These are phyloP conservation scores for Sclerotinia minor DNA, from an alignment of 2,329 filamentous ascomycete species.

Conservation along the genomic window DNA sequence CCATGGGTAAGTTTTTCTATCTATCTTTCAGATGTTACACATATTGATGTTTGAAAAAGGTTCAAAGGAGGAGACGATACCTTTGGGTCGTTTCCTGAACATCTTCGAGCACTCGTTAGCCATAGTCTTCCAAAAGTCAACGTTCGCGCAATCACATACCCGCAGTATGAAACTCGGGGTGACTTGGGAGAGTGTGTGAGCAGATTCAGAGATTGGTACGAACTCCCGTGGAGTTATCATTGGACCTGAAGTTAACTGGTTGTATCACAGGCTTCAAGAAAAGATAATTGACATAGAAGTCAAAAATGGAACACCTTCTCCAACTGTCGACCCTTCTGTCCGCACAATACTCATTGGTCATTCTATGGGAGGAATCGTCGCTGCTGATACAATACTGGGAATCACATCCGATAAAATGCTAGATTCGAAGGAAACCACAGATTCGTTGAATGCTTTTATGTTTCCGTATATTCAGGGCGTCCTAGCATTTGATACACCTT, in stretches of 20 bases:
- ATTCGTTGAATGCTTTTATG: constrained; percentile 63
- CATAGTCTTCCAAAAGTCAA: constrained; percentile 67
- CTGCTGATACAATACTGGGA: constrained; percentile 79
- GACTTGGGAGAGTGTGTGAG: constrained; percentile 70
- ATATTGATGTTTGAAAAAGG: constrained; percentile 19
- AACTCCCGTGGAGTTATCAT: not conserved
- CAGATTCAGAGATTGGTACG: constrained; percentile 72
- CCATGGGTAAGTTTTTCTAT: constrained; percentile 71
- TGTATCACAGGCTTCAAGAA: constrained; percentile 68
- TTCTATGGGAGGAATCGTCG: constrained; percentile 92
- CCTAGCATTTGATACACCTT: constrained; percentile 93
- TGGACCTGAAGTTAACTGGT: constrained; percentile 16
- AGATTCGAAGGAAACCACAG: constrained; percentile 26
- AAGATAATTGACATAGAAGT: constrained; percentile 95
- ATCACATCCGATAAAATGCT: constrained; percentile 48
- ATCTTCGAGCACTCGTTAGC: constrained; percentile 65
- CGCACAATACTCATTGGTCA: constrained; percentile 81
- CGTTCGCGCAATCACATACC: constrained; percentile 70
- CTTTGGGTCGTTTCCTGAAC: constrained; percentile 73
- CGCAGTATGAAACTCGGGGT: constrained; percentile 78
- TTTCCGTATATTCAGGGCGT: constrained; percentile 92
- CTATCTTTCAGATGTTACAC: not conserved
- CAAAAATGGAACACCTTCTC: constrained; percentile 72
- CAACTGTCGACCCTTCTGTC: constrained; percentile 83
- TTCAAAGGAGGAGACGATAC: constrained; percentile 72